A percentile compares a stretch with the other conserved stretches of the same genome.
Evolutionary conservation across 495 filamentous ascomycete genomes (phyloP).

Genomic region (Aspergillus homomorphus): DNA sequence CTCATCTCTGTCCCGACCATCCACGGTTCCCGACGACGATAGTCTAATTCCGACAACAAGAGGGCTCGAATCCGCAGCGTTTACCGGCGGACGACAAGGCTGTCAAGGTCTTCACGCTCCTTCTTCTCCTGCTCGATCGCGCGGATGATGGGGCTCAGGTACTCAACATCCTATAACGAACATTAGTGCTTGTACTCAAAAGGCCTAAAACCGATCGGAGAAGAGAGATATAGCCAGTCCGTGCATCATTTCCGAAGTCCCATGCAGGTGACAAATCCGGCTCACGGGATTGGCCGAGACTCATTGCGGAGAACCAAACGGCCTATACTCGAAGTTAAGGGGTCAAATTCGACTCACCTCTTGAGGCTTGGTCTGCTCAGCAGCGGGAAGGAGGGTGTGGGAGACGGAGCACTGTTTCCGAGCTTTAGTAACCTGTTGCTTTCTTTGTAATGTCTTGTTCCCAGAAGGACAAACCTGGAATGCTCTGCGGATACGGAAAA

Average conservation of each 20-base stretch:
- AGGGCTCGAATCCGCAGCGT: conserved; percentile 17
- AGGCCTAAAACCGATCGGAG: background rate
- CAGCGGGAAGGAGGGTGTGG: conserved; percentile 81
- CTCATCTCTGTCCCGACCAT: conserved; percentile 29
- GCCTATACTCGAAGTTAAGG: conserved; percentile 10
- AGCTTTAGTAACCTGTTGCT: conserved; percentile 25
- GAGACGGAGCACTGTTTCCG: conserved; percentile 65
- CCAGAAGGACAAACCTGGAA: conserved; percentile 64
- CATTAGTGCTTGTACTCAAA: conserved; percentile 19
- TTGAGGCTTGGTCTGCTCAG: conserved; percentile 74
- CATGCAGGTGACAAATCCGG: conserved; percentile 41
- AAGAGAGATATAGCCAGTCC: background rate
- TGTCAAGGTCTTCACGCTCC: conserved; percentile 81
- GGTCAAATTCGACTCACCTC: conserved; percentile 51
- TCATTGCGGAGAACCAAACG: conserved; percentile 26
- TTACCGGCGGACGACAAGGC: conserved; percentile 64
- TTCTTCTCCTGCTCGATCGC: conserved; percentile 78
- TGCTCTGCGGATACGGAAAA: conserved; percentile 92
- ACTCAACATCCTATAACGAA: conserved; percentile 63
- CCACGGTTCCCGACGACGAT: conserved; percentile 21
- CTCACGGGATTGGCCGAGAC: conserved; percentile 41
- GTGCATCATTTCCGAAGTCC: conserved; percentile 11
- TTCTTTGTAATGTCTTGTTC: background rate
- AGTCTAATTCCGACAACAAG: conserved; percentile 23
- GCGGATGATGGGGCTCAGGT: conserved; percentile 75